Percentiles rank a stretch among this genome's conserved stretches.
Conservation (phyloP, 257 asterid genomes). For the Buddleja alternifolia region DNA sequence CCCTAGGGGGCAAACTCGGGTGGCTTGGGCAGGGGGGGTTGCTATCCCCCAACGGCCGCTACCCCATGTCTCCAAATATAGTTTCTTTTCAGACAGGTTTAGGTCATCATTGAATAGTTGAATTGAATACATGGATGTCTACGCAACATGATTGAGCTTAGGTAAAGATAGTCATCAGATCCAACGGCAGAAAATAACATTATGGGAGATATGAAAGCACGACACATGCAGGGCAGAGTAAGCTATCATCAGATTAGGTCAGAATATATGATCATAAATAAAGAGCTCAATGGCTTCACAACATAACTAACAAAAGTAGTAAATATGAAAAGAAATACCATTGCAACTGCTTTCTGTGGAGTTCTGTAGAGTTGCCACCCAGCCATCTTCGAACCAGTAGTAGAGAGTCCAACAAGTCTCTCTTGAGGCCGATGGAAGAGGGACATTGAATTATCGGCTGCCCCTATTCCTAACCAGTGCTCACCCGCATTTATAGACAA, state of each 20-base stretch:
- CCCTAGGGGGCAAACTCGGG: no score
- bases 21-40: no score
- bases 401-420: slow-evolving; percentile 76
- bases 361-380: slow-evolving; percentile 99
- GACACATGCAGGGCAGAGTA: neutral
- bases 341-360: slow-evolving; percentile 84
- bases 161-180: neutral
- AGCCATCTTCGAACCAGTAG: slow-evolving; percentile 74
- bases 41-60: no score
- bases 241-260: neutral
- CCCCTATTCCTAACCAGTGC: slow-evolving; percentile 95
- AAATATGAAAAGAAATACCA: slow-evolving; percentile 48
- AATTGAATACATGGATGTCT: neutral
- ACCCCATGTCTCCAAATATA: neutral
- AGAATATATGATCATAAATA: slow-evolving; percentile 7
- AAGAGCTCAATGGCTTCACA: slow-evolving; percentile 23
- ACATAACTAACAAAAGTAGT: neutral
- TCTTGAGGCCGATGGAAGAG: slow-evolving; percentile 97
- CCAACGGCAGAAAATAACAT: neutral
- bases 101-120: neutral
- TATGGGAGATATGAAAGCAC: neutral
- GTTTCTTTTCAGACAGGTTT: neutral
- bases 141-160: slow-evolving; percentile 3
- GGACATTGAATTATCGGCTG: slow-evolving; percentile 98
- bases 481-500: slow-evolving; percentile 90